A percentile compares a stretch with the other conserved stretches of the same genome.
Conservation (phyloP, 139 green algal species). For the Astrephomene gubernaculifera region DNA sequence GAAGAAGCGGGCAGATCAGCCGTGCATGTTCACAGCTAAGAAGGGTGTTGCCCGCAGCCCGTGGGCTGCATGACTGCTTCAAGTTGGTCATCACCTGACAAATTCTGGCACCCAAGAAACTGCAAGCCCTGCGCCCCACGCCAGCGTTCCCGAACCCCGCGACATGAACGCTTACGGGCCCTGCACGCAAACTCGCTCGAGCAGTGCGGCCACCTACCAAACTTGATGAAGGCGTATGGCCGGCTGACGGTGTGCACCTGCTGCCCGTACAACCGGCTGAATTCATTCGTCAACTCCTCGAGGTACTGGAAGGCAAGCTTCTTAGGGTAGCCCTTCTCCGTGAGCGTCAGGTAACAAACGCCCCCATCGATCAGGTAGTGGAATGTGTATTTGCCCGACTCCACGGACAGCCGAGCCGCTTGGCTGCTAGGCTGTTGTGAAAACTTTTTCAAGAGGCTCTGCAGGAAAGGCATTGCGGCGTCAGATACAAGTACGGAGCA, state of each 20-base stretch:
- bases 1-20: too few species aligned
- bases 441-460: conserved; percentile 81
- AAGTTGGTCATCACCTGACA: too few species aligned
- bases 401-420: conserved; percentile 78
- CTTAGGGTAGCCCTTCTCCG: conserved; percentile 92
- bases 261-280: conserved; percentile 85
- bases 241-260: conserved; percentile 91
- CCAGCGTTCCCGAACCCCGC: too few species aligned
- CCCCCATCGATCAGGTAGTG: conserved; percentile 92
- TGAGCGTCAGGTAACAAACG: conserved; percentile 94
- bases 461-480: neutral
- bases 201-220: conserved; percentile 88
- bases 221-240: conserved; percentile 99
- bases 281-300: conserved; percentile 96
- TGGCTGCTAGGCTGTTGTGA: conserved; percentile 48
- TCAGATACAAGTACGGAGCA: too few species aligned
- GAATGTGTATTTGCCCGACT: conserved; percentile 83
- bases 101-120: too few species aligned
- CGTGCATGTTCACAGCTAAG: too few species aligned
- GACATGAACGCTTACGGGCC: too few species aligned
- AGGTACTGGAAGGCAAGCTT: conserved; percentile 99
- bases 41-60: too few species aligned
- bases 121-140: too few species aligned
- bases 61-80: too few species aligned
- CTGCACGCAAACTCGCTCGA: too few species aligned